A percentile compares a stretch with the other conserved stretches of the same genome.
Conservation (phyloP, 1,284 basidiomycete species). For the Pterula multifida region DNA sequence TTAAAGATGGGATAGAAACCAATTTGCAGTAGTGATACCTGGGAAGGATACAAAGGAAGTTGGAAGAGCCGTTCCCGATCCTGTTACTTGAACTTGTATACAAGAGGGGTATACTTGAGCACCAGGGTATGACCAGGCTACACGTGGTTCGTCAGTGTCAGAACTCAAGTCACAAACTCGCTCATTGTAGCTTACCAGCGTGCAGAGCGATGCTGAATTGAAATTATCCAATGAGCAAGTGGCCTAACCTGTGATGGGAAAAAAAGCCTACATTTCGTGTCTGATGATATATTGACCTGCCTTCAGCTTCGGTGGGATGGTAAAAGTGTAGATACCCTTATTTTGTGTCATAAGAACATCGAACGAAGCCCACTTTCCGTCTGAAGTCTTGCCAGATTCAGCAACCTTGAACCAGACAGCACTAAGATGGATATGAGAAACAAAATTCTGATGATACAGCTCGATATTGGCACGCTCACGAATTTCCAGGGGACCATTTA, state of each 20-base stretch:
- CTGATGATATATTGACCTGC: conserved; percentile 37
- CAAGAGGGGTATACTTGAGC: conserved; percentile 32
- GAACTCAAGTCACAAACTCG: not conserved
- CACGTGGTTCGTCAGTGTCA: conserved; percentile 5
- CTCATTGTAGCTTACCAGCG: conserved; percentile 15
- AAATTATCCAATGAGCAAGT: not conserved
- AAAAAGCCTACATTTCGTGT: conserved; percentile 29
- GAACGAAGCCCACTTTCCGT: conserved; percentile 32
- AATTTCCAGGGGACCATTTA: conserved; percentile 28
- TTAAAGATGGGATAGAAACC: not conserved
- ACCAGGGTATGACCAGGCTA: conserved; percentile 24
- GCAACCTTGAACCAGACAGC: conserved; percentile 39
- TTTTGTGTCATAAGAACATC: conserved; percentile 26
- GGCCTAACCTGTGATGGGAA: not conserved
- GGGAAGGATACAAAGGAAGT: conserved; percentile 42
- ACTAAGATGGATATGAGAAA: conserved; percentile 8
- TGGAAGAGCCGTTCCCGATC: conserved; percentile 33
- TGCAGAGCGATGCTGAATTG: conserved; percentile 27
- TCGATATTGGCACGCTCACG: conserved; percentile 17
- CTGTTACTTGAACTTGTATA: conserved; percentile 38
- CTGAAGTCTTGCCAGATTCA: conserved; percentile 28
- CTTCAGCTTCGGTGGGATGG: conserved; percentile 29
- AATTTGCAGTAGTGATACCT: conserved; percentile 10
- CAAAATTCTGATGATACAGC: not conserved
- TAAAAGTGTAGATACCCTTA: conserved; percentile 29